Conservation (phyloP, 176 grass and related monocot species). For the Bothriochloa decipiens region DNA sequence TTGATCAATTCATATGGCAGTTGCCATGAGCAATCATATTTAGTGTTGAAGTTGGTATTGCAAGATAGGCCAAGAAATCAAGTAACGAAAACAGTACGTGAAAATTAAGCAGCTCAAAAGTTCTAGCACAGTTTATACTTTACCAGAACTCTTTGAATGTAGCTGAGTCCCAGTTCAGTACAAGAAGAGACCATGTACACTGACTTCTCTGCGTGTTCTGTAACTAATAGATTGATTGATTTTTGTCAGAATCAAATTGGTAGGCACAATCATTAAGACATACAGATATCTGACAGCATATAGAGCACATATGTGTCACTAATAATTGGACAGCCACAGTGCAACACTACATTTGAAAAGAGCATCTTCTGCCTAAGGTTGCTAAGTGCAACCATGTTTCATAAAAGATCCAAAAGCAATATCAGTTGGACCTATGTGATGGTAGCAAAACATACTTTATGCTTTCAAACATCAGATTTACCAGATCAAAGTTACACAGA, state of each 20-base stretch:
- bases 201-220: constrained; percentile 33
- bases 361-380: constrained; percentile 17
- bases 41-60: constrained; percentile 28
- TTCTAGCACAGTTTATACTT: constrained; percentile 20
- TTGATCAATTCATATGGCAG: constrained; percentile 5
- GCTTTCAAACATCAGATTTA: background rate
- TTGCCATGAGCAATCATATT: constrained; percentile 28
- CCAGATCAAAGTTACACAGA: constrained; percentile 7
- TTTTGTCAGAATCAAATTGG: constrained; percentile 29
- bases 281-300: constrained; percentile 17
- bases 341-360: background rate
- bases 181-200: constrained; percentile 9
- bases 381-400: constrained; percentile 15
- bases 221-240: constrained; percentile 11
- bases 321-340: constrained; percentile 1
- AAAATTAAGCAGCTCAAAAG: background rate
- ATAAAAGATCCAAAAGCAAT: constrained; percentile 20
- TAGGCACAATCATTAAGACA: background rate
- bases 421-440: background rate
- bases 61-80: constrained; percentile 20
- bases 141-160: constrained; percentile 17
- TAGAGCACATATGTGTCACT: constrained; percentile 12
- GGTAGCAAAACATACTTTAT: background rate
- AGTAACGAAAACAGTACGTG: background rate
- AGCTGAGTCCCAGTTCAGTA: constrained; percentile 26